These are phyloP conservation scores for Aspergillus tamarii DNA, from an alignment of 2,329 filamentous ascomycete species.

Conservation along the genomic window DNA sequence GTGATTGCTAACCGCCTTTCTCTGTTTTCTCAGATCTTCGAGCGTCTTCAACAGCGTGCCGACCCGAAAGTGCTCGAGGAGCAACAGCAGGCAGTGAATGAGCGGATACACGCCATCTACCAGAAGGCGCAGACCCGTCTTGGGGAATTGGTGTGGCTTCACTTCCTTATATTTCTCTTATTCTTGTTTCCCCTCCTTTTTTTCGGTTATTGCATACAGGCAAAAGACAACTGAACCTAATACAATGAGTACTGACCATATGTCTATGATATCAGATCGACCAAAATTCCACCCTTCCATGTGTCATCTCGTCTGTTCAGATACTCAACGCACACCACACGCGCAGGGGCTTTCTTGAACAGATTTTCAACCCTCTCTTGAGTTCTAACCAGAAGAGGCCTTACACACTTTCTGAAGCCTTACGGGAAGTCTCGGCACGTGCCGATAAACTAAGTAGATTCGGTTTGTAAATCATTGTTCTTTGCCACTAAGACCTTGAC, in stretches of 20 bases:
- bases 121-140: constrained; percentile 66
- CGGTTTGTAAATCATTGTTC: constrained; percentile 57
- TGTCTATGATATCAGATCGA: constrained; percentile 60
- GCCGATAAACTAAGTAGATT: constrained; percentile 78
- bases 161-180: constrained; percentile 5
- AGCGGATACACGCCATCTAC: constrained; percentile 60
- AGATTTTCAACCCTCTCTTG: constrained; percentile 77
- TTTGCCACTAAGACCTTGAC: constrained; percentile 2
- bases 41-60: constrained; percentile 51
- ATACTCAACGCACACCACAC: constrained; percentile 83
- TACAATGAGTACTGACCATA: constrained; percentile 7
- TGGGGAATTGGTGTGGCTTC: constrained; percentile 62
- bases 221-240: not conserved
- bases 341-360: constrained; percentile 79
- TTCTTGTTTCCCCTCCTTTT: constrained; percentile 3
- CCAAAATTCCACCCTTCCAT: constrained; percentile 82
- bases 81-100: constrained; percentile 63
- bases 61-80: constrained; percentile 63
- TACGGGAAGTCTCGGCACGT: constrained; percentile 70
- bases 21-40: constrained; percentile 36
- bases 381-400: constrained; percentile 66
- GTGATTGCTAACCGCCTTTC: constrained; percentile 13
- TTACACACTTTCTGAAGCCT: constrained; percentile 79
- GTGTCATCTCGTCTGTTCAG: constrained; percentile 82
- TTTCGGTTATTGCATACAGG: constrained; percentile 1